Base-by-base conservation (phyloP, 257 asterid genomes). In the Solanum virginianum region DNA sequence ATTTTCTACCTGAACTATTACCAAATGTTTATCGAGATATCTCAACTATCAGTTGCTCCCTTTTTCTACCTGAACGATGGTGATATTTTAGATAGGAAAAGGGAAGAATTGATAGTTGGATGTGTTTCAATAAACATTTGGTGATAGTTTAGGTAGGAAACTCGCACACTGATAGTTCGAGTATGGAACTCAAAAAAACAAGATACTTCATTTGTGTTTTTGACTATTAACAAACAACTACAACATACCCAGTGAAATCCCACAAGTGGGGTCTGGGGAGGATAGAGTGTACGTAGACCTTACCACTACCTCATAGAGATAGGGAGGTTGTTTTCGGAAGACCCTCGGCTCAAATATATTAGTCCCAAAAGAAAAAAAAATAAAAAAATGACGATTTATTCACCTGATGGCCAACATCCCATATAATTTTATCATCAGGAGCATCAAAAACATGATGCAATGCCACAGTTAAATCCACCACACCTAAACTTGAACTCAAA, bases 361-460 rank as follows among this genome's bases (percentile, higher is more conserved):
- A 4, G 6, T 36, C 41, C 41, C 6, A 36, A 36, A 36, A 36
- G 6, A 6, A 36, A 36, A 36, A 36, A 36, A 36, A 36, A 4
- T 4, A 36, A 5, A 56, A 74, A 13, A 60, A 36, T 0, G 43
- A 80, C 53, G 17, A 45, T 53, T 81, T 85, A 26, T 77, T 89
- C 45, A 94, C 98, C 93, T 94, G 98, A 89, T 94, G 97, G 80
- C 96, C 97, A 7, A 95, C 96, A 88, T 95, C 98, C 98, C 98
- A 95, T 11, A 95, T 91, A n/a, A 95, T 93, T 85, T 83, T 93
- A 82, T 95, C 98, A 3, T 90, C 91, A 4, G 98, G 97, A 41
- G 93, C 66, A 29, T 93, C 86, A 84, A 94, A 94, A 85, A 94
- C 98, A 89, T 93, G 95, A 86, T 93, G 98, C 57, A 93, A 91